phyloP scores from a whole-genome alignment of 805 yeast genomes.

The Candida boleticola region DNA sequence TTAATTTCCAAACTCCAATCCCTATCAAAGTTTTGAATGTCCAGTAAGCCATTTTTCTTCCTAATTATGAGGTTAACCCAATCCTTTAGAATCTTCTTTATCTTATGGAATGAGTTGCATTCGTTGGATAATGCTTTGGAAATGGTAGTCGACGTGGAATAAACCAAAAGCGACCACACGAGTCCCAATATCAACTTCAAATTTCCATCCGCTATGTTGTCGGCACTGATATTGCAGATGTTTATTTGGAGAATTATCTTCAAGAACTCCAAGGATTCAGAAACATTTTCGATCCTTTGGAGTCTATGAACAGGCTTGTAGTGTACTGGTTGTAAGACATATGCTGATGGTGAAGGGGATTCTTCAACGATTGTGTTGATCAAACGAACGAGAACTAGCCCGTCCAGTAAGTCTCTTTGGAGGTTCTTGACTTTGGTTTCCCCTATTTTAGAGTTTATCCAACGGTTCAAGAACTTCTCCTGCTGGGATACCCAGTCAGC shows the following conservation, averaged over 20 bases:
- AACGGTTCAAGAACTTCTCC: constrained; percentile 47
- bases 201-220: constrained; percentile 49
- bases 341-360: constrained; percentile 16
- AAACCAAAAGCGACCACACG: constrained; percentile 48
- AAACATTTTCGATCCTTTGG: constrained; percentile 48
- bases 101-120: constrained; percentile 25
- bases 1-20: constrained; percentile 54
- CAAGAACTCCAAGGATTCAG: constrained; percentile 41
- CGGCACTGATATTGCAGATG: constrained; percentile 45
- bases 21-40: constrained; percentile 47
- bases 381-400: constrained; percentile 36
- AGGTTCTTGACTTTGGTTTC: constrained; percentile 20
- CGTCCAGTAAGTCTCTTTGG: constrained; percentile 37
- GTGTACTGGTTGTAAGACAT: constrained; percentile 30
- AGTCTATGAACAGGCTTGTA: constrained; percentile 38
- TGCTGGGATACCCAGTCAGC: constrained; percentile 43
- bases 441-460: constrained; percentile 44
- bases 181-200: constrained; percentile 46
- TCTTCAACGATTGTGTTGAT: constrained; percentile 31
- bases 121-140: constrained; percentile 15
- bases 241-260: constrained; percentile 38
- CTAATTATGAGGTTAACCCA: constrained; percentile 49
- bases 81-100: constrained; percentile 32
- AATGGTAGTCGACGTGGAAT: constrained; percentile 30
- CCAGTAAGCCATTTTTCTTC: constrained; percentile 16